These are phyloP conservation scores for Leccinum fallax DNA, from an alignment of 1,284 basidiomycete species.

Conservation along the genomic window DNA sequence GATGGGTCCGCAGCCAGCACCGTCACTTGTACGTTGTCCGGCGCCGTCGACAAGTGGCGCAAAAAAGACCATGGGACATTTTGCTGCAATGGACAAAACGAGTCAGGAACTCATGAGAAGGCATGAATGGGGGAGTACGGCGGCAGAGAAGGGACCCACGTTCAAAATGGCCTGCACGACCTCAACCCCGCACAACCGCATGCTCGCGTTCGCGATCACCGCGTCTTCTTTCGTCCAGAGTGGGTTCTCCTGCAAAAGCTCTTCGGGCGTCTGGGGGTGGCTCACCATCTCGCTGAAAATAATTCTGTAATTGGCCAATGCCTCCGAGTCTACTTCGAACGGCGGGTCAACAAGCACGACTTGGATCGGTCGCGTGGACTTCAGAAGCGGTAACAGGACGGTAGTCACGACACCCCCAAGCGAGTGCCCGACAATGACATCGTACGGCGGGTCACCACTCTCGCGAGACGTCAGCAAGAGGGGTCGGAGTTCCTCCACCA, in stretches of 20 bases:
- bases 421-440: too few species aligned
- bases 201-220: neutral
- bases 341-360: too few species aligned
- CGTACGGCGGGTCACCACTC: too few species aligned
- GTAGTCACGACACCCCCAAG: too few species aligned
- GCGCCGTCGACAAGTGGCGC: neutral
- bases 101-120: neutral
- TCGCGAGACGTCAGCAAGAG: conserved; percentile 5
- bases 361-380: too few species aligned
- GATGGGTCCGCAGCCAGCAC: conserved; percentile 21
- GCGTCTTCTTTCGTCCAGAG: neutral
- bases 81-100: conserved; percentile 10
- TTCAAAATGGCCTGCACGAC: conserved; percentile 6
- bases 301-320: too few species aligned
- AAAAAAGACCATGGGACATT: conserved; percentile 22
- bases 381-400: too few species aligned
- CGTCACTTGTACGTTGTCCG: conserved; percentile 18
- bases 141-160: conserved; percentile 16
- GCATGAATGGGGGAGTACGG: neutral
- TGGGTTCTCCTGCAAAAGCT: too few species aligned
- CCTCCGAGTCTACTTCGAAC: too few species aligned
- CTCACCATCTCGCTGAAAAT: too few species aligned
- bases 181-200: conserved; percentile 7
- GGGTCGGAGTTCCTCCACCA: conserved; percentile 13
- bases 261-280: too few species aligned